phyloP scores from a whole-genome alignment of 2,329 filamentous ascomycete genomes.

The Aquanectria penicillioides region DNA sequence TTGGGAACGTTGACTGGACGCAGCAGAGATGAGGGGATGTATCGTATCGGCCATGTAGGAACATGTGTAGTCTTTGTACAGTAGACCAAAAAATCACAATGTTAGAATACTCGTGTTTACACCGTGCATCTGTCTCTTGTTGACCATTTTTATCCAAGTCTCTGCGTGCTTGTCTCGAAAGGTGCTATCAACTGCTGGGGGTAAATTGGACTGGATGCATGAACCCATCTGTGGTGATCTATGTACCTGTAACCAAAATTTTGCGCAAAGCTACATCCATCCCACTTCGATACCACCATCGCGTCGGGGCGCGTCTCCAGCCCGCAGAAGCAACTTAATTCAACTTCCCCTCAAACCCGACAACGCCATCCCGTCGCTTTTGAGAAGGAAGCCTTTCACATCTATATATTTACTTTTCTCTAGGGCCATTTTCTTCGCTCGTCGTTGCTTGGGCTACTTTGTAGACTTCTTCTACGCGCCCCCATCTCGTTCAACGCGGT shows the following conservation, averaged over 20 bases:
- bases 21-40: neutral
- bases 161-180: neutral
- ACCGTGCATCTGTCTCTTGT: neutral
- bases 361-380: neutral
- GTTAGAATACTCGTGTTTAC: constrained; percentile 20
- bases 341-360: neutral
- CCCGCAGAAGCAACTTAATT: constrained; percentile 8
- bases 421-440: neutral
- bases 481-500: neutral
- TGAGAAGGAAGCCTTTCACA: too few relatives aligned
- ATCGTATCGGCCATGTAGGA: constrained; percentile 34
- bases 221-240: too few relatives aligned
- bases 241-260: constrained; percentile 23
- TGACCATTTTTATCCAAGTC: neutral
- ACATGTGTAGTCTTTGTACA: constrained; percentile 40
- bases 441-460: too few relatives aligned
- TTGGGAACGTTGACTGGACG: neutral
- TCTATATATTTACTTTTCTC: neutral
- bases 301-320: constrained; percentile 36
- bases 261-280: constrained; percentile 17
- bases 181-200: neutral
- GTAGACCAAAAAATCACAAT: constrained; percentile 28
- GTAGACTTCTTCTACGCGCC: too few relatives aligned
- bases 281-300: constrained; percentile 16
- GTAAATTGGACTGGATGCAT: neutral